Conservation (phyloP, 108 stramenopile species). For the Cylindrotheca closterium region DNA sequence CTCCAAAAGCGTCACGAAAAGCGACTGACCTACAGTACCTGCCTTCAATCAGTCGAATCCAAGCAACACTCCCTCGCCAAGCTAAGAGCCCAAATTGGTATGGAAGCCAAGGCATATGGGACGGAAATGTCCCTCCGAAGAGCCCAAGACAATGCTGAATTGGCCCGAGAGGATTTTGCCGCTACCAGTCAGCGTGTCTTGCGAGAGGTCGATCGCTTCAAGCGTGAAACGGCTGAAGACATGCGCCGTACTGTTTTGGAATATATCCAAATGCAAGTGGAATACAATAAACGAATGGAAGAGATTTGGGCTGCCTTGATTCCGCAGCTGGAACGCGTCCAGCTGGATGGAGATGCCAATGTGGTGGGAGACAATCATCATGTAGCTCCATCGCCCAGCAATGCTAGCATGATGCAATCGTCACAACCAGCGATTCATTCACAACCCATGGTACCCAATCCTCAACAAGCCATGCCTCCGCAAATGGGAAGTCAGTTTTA, state of each 20-base stretch:
- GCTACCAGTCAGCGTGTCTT: constrained; percentile 84
- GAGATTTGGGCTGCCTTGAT: constrained; percentile 88
- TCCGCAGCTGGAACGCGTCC: constrained; percentile 82
- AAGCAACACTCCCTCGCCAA: constrained; percentile 60
- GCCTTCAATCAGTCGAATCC: constrained; percentile 72
- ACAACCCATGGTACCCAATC: constrained; percentile 24
- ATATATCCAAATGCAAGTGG: constrained; percentile 92
- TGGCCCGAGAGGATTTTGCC: constrained; percentile 85
- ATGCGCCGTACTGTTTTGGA: constrained; percentile 91
- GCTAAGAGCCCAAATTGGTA: constrained; percentile 70
- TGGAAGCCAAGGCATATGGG: constrained; percentile 81
- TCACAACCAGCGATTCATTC: constrained; percentile 14
- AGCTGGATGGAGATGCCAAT: constrained; percentile 42
- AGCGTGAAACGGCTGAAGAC: constrained; percentile 93
- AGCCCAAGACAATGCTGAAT: constrained; percentile 72
- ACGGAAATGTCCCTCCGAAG: constrained; percentile 82
- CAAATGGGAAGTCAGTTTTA: constrained; percentile 7
- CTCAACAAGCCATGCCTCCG: constrained; percentile 27
- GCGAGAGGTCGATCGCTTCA: constrained; percentile 97
- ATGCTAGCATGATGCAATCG: too few relatives aligned
- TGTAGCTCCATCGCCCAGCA: constrained; percentile 11
- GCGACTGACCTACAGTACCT: constrained; percentile 76
- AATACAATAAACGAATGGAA: constrained; percentile 92
- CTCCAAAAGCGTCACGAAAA: constrained; percentile 89
- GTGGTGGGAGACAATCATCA: constrained; percentile 17